Base-by-base conservation (phyloP, 805 yeast genomes). In the Saccharomycopsis babjevae region DNA sequence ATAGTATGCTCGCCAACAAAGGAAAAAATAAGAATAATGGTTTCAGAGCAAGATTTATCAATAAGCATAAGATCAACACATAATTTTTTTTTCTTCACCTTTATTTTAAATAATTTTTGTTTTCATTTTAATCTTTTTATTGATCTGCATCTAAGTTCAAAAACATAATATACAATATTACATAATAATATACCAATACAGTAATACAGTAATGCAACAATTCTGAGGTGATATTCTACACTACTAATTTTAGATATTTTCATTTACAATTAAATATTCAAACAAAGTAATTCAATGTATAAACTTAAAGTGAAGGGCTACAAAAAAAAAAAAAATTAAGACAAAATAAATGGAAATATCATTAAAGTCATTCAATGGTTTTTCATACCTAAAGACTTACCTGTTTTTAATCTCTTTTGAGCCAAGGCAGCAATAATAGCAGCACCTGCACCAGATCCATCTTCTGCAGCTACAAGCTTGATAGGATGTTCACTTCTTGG, bases 401-500 rank as follows among this genome's bases (percentile, higher is more conserved):
- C 61, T 18, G 25, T 52, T 22, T 40, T 30, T 69, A 86, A 78
- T 78, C 99, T 86, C 73, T 83, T 79, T 73, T 87, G 83, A 61
- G 98, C 87, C 74, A 93, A 82, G 54, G 98, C 97, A 60, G 99
- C 98, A 76, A 94, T 93, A 69, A 93, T 82, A 58, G 98, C 99
- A 61, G 99, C 99, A 72, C 99, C 99, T 57, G 89, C 97, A 78
- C 98, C 98, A 43, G 94, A 87, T 69, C 99, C 99, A 77, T 94
- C 99, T 77, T 93, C 97, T 66, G 99, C 98, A 62, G 96, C 88
- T 50, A 86, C 89, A 67, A 92, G 84, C 66, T 80, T 76, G 70
- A 94, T 85, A 66, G 98, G 98, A 73, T 90, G 90, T 66, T 77
- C 71, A 52, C 73, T 72, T 56, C 74, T 69, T 59, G 74, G 72